Evolutionary conservation across 192 early-diverging fungal species (phyloP).

Genomic region (Entomortierella chlamydospora): DNA sequence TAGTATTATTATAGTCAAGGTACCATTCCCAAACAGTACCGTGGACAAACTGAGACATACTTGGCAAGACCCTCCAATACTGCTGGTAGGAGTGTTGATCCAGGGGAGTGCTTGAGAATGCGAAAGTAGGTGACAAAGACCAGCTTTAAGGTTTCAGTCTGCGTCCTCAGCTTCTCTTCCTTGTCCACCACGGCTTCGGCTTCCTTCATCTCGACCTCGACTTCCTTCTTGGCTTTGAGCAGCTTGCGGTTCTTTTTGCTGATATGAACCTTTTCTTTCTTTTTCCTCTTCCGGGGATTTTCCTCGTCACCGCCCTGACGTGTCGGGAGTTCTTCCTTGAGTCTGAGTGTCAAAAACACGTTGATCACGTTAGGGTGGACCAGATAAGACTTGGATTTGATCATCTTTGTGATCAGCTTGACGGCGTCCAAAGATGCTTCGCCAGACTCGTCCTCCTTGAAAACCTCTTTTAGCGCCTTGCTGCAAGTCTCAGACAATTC

Average conservation of each 20-base stretch:
- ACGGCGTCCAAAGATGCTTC: conserved; percentile 89
- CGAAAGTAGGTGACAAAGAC: conserved; percentile 96
- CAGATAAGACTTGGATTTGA: conserved; percentile 83
- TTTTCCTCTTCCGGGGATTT: conserved; percentile 64
- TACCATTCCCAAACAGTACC: neutral
- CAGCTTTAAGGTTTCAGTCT: conserved; percentile 93
- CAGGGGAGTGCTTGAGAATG: conserved; percentile 87
- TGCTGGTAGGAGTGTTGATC: conserved; percentile 76
- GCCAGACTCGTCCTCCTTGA: conserved; percentile 87
- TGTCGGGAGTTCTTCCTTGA: conserved; percentile 84
- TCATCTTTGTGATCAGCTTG: conserved; percentile 83
- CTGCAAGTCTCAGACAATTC: conserved; percentile 78
- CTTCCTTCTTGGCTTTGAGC: conserved; percentile 74
- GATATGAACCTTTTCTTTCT: conserved; percentile 67
- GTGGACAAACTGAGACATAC: conserved; percentile 41
- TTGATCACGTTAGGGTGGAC: conserved; percentile 78
- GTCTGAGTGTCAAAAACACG: conserved; percentile 83
- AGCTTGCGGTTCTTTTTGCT: conserved; percentile 80
- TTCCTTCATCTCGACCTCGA: conserved; percentile 87
- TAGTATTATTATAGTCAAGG: neutral
- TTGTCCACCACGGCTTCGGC: conserved; percentile 89
- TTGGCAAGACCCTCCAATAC: conserved; percentile 84
- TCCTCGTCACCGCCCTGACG: conserved; percentile 62
- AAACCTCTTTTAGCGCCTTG: conserved; percentile 82
- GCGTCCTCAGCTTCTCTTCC: conserved; percentile 84